Base-by-base conservation (phyloP, 495 filamentous ascomycete species). In the Saxophila tyrrhenica region DNA sequence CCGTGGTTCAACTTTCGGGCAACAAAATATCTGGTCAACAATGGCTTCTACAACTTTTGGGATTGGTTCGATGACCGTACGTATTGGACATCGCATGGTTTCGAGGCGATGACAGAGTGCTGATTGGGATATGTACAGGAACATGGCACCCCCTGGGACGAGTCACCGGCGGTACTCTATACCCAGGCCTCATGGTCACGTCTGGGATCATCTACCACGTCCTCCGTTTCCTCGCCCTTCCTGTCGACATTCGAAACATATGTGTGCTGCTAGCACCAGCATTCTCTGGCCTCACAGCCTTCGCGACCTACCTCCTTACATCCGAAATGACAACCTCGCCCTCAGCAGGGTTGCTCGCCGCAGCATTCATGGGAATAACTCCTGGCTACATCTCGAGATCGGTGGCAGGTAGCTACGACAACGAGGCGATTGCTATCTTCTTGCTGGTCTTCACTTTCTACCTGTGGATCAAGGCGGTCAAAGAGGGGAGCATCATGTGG, bases 1-100 rank as follows among this genome's bases (percentile, higher is more conserved):
- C 94, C 94, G n/a, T 99, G 94, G 94, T 99, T 99, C 72, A 99
- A 99, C 72, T 99, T 99, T 72, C 78, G 94, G 64, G 94, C 94
- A 58, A 97, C 94, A 47, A 96, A 96, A 73, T 96, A 99, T 62
- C 79, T 99, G 47, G 85, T 97, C 51, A 78, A 92, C 63, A 77
- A 99, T 78, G 94, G 94, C 55, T 97, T 99, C 72, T 94, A 95
- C 69, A 87, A 84, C 68, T 99, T 99, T 67, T 99, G 94, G 94
- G 91, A 99, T 72, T 99, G 94, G 94, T 99, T 99, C 66, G 94
- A 99, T 73, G 94, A 99, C 76, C 84, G 92, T 86, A 78, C 46
- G 81, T 70, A 58, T 15, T 23, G 42, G 46, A 16, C 17, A 38
- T 16, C 7, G 32, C 24, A 51, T 9, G 21, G 20, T 43, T 15